Evolutionary conservation across 192 early-diverging fungal genomes (phyloP), one percentile per base, ranked within the genome.

Genomic region (Dissophora globulifera): DNA sequence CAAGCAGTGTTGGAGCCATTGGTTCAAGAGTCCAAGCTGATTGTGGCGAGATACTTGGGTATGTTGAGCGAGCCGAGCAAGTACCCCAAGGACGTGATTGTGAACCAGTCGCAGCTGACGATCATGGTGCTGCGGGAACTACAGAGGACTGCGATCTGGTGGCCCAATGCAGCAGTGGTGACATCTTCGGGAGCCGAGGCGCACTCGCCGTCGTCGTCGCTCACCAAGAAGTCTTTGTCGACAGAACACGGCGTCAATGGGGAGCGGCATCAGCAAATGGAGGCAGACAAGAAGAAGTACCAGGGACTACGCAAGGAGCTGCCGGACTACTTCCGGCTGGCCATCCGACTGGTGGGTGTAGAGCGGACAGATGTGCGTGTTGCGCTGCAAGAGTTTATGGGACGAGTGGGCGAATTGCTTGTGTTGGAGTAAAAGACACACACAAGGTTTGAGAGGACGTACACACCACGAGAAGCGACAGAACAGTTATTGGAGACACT

Each of bases 361-460:
- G 81, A 82, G 47, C 64, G 70, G 47, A 50, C 49, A 26, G 81
- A 82, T 76, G 81, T 82, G 23, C 58, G 76, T 9, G 62, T 76
- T 22, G 76, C 76, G 17, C 53, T 82, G 10, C 81, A 82, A 46
- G 81, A 82, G 60, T 82, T 82, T 45, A 70, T 82, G 57, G 81
- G 78, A 25, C 71, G 72, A 13, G 47, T 82, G 15, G 76, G 81
- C 45, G 72, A 76, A 41, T 38, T 76, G 53, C 53, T 76, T 19
- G 64, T 76, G 7, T 32, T 76, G 43, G 63, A 67, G 52, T 76
- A 62, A 45, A n/a, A n/a, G n/a, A n/a, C n/a, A n/a, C n/a, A n/a
- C n/a, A n/a, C n/a, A n/a, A n/a, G n/a, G n/a, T n/a, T n/a, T n/a
- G n/a, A n/a, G n/a, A n/a, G n/a, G n/a, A n/a, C n/a, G n/a, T n/a